These are phyloP conservation scores for Elongisporangium senticosum DNA, from an alignment of 352 stramenopile genomes.

Conservation along the genomic window DNA sequence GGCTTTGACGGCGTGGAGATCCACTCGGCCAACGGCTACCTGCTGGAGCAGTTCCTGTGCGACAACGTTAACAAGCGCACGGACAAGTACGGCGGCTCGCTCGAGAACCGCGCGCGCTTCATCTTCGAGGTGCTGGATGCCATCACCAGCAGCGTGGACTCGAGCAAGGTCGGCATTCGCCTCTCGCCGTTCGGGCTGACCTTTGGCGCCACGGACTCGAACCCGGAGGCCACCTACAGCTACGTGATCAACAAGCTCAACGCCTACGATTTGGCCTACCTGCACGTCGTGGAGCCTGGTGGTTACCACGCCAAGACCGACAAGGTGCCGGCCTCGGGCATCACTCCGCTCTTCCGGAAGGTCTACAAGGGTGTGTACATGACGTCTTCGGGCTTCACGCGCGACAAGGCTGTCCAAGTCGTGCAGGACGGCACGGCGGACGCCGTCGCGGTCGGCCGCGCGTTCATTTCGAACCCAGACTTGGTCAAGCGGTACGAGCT, in stretches of 20 bases:
- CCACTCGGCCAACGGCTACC: slow-evolving; percentile 87
- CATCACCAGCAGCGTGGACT: slow-evolving; percentile 28
- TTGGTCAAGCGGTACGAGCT: too few relatives aligned
- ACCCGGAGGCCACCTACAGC: slow-evolving; percentile 29
- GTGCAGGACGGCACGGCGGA: too few relatives aligned
- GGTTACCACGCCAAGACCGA: slow-evolving; percentile 2
- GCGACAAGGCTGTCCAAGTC: too few relatives aligned
- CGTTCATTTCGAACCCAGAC: too few relatives aligned
- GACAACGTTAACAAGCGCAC: slow-evolving; percentile 68
- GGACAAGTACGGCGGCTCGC: slow-evolving; percentile 75
- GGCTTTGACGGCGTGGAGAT: slow-evolving; percentile 54
- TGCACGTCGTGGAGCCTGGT: slow-evolving; percentile 43
- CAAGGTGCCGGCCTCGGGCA: slow-evolving; percentile 25
- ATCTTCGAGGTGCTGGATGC: slow-evolving; percentile 51
- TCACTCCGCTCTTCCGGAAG: too few relatives aligned
- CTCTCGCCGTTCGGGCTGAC: slow-evolving; percentile 25
- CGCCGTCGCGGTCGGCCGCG: too few relatives aligned
- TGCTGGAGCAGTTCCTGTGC: slow-evolving; percentile 87
- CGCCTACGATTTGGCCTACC: slow-evolving; percentile 34
- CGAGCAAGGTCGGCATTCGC: slow-evolving; percentile 27
- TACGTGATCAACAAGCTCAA: slow-evolving; percentile 30
- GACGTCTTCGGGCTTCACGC: too few relatives aligned
- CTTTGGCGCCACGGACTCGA: slow-evolving; percentile 29
- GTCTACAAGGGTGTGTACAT: too few relatives aligned
- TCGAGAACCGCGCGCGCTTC: slow-evolving; percentile 26